Conservation (phyloP, 495 filamentous ascomycete species). For the Talaromyces wortmannii region DNA sequence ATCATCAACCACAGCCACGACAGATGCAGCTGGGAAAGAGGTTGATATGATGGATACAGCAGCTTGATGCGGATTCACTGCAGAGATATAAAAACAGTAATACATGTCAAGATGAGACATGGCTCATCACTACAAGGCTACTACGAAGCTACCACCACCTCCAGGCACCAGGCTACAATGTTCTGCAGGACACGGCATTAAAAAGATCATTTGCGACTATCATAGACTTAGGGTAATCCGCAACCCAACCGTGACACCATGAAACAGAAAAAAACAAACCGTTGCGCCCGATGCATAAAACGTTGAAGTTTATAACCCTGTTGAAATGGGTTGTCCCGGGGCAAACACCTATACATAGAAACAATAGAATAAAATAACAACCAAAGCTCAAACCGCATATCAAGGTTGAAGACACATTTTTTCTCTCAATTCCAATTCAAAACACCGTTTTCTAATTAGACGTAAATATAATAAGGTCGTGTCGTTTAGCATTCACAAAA, state of each 20-base stretch:
- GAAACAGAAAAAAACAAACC: not conserved
- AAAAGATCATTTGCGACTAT: not conserved
- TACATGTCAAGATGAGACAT: too few species aligned
- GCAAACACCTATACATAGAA: not conserved
- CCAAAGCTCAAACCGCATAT: not conserved
- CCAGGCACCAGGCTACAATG: too few species aligned
- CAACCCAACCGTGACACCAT: not conserved
- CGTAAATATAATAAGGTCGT: not conserved
- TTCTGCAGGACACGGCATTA: not conserved
- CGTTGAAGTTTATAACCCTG: constrained; percentile 4
- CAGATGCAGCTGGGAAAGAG: not conserved
- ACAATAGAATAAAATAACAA: not conserved
- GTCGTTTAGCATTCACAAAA: not conserved
- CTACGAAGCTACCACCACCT: too few species aligned
- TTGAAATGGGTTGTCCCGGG: constrained; percentile 3
- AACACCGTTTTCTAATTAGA: not conserved
- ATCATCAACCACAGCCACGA: not conserved
- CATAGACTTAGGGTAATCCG: not conserved
- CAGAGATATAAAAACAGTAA: not conserved
- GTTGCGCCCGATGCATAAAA: not conserved
- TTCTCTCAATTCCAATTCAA: not conserved
- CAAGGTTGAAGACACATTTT: not conserved
- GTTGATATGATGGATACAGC: constrained; percentile 2
- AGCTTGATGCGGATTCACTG: not conserved
- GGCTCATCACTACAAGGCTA: too few species aligned